Percentiles rank a stretch among this genome's conserved stretches.
These are phyloP conservation scores for Irpex rosettiformis DNA, from an alignment of 1,284 basidiomycete genomes.

Conservation along the genomic window DNA sequence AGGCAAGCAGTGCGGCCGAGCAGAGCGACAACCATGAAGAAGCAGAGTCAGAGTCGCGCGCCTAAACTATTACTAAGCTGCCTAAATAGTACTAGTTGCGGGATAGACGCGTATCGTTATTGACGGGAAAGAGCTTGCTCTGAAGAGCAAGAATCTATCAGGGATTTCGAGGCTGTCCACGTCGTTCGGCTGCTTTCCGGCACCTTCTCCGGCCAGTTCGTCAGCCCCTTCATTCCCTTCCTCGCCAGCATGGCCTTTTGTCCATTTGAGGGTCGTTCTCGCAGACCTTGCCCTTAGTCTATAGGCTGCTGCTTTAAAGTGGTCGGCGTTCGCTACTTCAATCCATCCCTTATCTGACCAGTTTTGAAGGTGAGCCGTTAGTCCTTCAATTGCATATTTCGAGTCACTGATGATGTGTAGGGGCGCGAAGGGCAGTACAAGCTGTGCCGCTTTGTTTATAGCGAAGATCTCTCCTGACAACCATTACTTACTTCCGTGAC, in stretches of 20 bases:
- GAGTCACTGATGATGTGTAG: conserved; percentile 12
- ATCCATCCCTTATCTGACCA: conserved; percentile 13
- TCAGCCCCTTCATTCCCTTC: conserved; percentile 26
- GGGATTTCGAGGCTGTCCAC: no score
- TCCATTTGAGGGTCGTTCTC: conserved; percentile 22
- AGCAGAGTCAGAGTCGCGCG: no score
- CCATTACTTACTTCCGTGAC: no score
- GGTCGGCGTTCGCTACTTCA: conserved; percentile 1
- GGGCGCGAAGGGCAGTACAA: neutral
- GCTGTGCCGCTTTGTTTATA: neutral
- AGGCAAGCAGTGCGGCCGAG: no score
- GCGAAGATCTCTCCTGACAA: neutral
- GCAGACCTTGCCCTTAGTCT: conserved; percentile 17
- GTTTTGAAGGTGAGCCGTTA: conserved; percentile 1
- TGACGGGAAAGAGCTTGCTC: no score
- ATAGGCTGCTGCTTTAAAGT: neutral
- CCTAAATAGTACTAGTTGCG: no score
- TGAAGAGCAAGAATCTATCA: no score
- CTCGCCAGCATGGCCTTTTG: conserved; percentile 25
- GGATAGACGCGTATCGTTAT: no score
- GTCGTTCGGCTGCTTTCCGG: no score
- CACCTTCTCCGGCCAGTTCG: conserved; percentile 19
- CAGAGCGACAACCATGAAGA: no score
- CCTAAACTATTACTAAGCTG: no score
- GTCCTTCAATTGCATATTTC: conserved; percentile 7